phyloP scores from a whole-genome alignment of 2,329 filamentous ascomycete genomes.

The Cyanodermella asteris region DNA sequence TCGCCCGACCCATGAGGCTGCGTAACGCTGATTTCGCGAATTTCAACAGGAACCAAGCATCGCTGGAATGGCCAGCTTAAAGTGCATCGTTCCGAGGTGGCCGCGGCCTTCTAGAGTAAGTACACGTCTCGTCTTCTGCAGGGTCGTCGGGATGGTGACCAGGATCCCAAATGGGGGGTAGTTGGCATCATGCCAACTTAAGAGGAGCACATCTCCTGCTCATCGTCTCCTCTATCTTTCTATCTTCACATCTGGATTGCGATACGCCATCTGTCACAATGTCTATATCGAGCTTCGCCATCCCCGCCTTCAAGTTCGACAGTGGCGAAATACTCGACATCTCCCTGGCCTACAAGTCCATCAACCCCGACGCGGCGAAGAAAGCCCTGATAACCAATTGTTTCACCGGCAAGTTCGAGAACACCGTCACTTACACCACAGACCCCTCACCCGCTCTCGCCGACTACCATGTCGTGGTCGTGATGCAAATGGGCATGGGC shows the following conservation, averaged over 20 bases:
- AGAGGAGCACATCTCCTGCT: too few species aligned
- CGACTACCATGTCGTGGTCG: constrained; percentile 22
- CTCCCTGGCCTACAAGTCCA: constrained; percentile 20
- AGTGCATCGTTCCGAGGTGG: too few species aligned
- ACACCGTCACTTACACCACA: constrained; percentile 25
- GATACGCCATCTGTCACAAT: constrained; percentile 12
- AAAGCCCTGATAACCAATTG: constrained; percentile 31
- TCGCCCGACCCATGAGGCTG: too few species aligned
- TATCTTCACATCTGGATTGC: background rate
- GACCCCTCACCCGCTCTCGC: constrained; percentile 15
- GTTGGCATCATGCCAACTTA: too few species aligned
- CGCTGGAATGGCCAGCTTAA: too few species aligned
- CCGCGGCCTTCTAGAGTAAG: too few species aligned
- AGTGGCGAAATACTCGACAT: constrained; percentile 15
- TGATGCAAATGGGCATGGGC: constrained; percentile 26
- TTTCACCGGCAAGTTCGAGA: constrained; percentile 29
- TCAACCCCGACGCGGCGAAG: constrained; percentile 18
- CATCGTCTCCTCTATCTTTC: too few species aligned
- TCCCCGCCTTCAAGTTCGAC: constrained; percentile 19
- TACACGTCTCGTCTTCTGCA: too few species aligned
- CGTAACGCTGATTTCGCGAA: too few species aligned
- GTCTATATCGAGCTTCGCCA: constrained; percentile 14
- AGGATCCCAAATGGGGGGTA: too few species aligned
- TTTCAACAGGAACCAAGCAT: too few species aligned
- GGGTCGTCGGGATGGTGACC: too few species aligned